Evolutionary conservation across 176 grass and related monocot species (phyloP), one percentile per base, ranked within the genome.

Genomic region (Luzula sylvatica): DNA sequence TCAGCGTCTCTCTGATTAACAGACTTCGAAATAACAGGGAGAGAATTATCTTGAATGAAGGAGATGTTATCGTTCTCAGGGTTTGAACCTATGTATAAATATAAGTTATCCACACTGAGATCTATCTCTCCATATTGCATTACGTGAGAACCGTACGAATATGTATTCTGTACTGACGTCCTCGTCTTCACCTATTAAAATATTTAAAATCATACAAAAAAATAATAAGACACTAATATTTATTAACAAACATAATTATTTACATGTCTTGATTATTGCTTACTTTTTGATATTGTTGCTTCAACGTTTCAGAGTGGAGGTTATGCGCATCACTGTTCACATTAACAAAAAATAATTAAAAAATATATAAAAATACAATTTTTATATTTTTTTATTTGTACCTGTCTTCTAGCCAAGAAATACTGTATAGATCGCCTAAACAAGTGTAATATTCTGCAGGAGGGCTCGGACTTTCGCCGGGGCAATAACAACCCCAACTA

Each of bases 371-470:
- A 35, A 35, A 35, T 35, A 35, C 30, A 35, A 2, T 2, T n/a
- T n/a, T n/a, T 35, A 35, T 7, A 35, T 1, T 35, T 35, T 35
- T 26, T 28, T 68, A 98, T 81, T 81, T 90, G 72, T 98, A 98
- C 85, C 85, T 90, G 72, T 98, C 92, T 86, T 98, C 92, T 81
- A 98, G 86, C 92, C 92, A 98, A 70, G 92, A 24, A 46, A 98
- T 1, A 50, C 85, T 98, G 52, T 90, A 98, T 60, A 98, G 69
- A 47, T 98, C 92, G 11, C 92, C 92, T 70, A 98, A 71, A 58
- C 92, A 98, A 28, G 85, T 98, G 53, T 86, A 80, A 11, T 80
- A 98, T 53, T 90, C 92, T 2, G 71, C 62, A 14, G 92, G 85
- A 60, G 74, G 81, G 41, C 65, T 64, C 1, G 78, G 78, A 66